Base-by-base conservation (phyloP, 164 flowering plant species). In the Paratinospora sagittata region DNA sequence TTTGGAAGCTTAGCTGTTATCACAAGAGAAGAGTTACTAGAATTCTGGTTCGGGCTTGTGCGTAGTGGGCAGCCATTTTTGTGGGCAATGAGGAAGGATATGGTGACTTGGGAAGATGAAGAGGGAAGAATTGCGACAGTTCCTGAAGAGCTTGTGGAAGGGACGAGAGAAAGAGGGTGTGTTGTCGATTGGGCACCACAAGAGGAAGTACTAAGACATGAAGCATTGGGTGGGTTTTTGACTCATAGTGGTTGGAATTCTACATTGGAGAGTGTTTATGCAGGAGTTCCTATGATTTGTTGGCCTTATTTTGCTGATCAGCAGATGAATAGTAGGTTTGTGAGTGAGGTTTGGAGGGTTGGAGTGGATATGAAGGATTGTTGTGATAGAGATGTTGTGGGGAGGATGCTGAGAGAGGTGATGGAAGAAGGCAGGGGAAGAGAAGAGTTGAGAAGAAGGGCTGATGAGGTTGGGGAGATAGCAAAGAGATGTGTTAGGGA, bases 11-110 rank as follows among this genome's bases (percentile, higher is more conserved):
- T 75, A 1, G 37, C 81, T 1, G 33, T 34, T 0, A 11, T 81
- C 65, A 71, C 69, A 3, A 60, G 47, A 9, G 71, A 72, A 0
- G 47, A 82, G 73, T 13, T 85, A 23, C 6, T 82, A 73, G 90
- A 89, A 75, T 70, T 86, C 66, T 84, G 84, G 85, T 64, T 81
- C 43, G 88, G 94, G 1, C 58, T 88, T 65, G 84, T 78, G 4
- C 77, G 81, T 55, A 83, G 86, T 67, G 75, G 65, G 49, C 49
- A 43, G 26, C 71, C 70, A 7, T 87, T 85, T 77, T 63, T 87
- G 76, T 85, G 90, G 90, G 90, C 80, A 10, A 63, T 79, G 13
- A 71, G 90, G 66, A 78, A 78, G 0, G 82, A 77, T 14, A 63
- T 72, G 2, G 60, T 82, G 3, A 26, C 30, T 24, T 73, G 7